Conservation (phyloP, 441 rosid genomes). For the Theobroma grandiflorum region DNA sequence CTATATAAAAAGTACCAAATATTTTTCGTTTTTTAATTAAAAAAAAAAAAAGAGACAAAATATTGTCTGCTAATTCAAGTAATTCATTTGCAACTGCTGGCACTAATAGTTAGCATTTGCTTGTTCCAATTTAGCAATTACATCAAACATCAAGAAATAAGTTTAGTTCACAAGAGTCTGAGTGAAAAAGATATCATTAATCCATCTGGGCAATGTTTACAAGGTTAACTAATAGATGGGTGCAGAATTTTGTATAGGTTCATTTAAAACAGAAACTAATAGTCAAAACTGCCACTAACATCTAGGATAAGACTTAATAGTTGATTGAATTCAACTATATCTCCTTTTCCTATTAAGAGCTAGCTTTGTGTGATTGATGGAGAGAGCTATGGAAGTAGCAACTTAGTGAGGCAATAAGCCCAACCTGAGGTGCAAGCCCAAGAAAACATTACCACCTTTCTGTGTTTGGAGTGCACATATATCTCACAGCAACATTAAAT, state of each 20-base stretch:
- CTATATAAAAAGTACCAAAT: background rate
- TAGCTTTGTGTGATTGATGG: background rate
- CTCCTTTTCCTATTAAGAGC: background rate
- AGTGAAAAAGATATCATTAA: background rate
- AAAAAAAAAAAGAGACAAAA: background rate
- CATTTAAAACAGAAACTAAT: background rate
- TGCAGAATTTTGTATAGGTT: background rate
- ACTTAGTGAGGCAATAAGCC: background rate
- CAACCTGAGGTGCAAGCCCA: constrained; percentile 15
- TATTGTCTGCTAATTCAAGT: background rate
- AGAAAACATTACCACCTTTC: background rate
- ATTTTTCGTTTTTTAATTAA: background rate
- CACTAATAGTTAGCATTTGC: background rate
- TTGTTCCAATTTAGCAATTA: background rate
- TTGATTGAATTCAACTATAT: background rate
- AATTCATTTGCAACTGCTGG: background rate
- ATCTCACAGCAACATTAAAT: background rate
- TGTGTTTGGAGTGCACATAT: background rate
- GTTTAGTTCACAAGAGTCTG: background rate
- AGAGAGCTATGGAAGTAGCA: background rate
- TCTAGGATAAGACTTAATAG: background rate
- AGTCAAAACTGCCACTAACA: background rate
- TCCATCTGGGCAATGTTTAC: background rate
- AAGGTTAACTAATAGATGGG: background rate
- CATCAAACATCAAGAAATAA: background rate